Evolutionary conservation across 1,284 basidiomycete genomes (phyloP).

Genomic region (Cryptococcus sp.): DNA sequence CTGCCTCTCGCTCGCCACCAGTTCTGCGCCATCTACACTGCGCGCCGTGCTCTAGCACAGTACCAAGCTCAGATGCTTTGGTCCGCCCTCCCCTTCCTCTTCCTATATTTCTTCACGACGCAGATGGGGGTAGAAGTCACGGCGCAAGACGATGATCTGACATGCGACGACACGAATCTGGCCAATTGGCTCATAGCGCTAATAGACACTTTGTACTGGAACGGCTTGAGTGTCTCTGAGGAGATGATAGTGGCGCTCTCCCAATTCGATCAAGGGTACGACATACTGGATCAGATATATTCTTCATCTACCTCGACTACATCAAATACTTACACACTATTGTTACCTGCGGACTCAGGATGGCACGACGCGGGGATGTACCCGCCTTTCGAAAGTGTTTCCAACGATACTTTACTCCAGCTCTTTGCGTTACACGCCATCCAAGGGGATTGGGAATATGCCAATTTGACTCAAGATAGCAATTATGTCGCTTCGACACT

Average conservation of each 20-base stretch:
- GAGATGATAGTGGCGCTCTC: constrained; percentile 36
- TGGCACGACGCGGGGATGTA: constrained; percentile 32
- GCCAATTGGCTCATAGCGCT: constrained; percentile 39
- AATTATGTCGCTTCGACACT: constrained; percentile 9
- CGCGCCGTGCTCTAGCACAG: no score
- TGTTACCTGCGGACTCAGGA: constrained; percentile 42
- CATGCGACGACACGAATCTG: constrained; percentile 29
- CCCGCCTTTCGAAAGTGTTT: constrained; percentile 27
- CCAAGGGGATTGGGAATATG: constrained; percentile 18
- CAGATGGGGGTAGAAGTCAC: no score
- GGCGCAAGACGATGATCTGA: constrained; percentile 18
- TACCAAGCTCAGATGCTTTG: no score
- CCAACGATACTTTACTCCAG: constrained; percentile 22
- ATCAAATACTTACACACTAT: constrained; percentile 19
- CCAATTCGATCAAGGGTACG: constrained; percentile 38
- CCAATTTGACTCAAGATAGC: constrained; percentile 1
- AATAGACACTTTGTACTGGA: constrained; percentile 37
- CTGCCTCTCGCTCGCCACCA: no score
- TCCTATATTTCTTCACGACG: no score
- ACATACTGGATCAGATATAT: constrained; percentile 28
- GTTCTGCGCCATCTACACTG: no score
- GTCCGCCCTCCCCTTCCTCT: no score
- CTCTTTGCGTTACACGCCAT: constrained; percentile 36
- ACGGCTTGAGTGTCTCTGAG: constrained; percentile 43
- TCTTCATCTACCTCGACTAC: neutral